phyloP scores from a whole-genome alignment of 768 basidiomycete species.

The Rhizopogon roseolus region DNA sequence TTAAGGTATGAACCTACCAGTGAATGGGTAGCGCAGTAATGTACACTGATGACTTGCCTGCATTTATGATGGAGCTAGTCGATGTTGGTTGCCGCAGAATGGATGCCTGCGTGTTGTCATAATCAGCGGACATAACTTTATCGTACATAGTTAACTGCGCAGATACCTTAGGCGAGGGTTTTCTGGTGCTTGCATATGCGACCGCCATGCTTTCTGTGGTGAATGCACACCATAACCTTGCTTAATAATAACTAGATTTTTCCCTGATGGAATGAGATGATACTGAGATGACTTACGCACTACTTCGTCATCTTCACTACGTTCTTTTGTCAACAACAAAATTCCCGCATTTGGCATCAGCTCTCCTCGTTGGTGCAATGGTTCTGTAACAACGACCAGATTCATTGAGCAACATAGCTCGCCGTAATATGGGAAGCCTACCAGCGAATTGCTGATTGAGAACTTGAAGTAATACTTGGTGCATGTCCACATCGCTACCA shows the following conservation, averaged over 20 bases:
- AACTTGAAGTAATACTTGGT: constrained; percentile 43
- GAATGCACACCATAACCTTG: constrained; percentile 79
- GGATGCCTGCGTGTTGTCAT: constrained; percentile 22
- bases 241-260: constrained; percentile 26
- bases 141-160: not conserved
- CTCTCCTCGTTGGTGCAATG: constrained; percentile 34
- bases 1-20: constrained; percentile 4
- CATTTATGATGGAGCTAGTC: constrained; percentile 1
- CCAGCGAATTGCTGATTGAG: constrained; percentile 49
- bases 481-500: constrained; percentile 42
- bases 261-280: not conserved
- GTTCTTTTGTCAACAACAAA: constrained; percentile 52
- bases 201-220: constrained; percentile 82
- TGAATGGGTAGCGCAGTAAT: constrained; percentile 50
- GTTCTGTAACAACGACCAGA: constrained; percentile 21
- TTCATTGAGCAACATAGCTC: not conserved
- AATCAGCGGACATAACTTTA: not conserved
- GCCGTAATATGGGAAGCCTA: constrained; percentile 22
- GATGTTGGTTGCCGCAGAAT: constrained; percentile 26
- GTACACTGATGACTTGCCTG: constrained; percentile 39
- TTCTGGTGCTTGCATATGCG: constrained; percentile 54
- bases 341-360: constrained; percentile 54
- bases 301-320: constrained; percentile 18
- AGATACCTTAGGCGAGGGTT: constrained; percentile 55
- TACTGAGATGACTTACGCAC: constrained; percentile 20